Conservation (phyloP, 2,329 filamentous ascomycete species). For the Penicillium sp. region DNA sequence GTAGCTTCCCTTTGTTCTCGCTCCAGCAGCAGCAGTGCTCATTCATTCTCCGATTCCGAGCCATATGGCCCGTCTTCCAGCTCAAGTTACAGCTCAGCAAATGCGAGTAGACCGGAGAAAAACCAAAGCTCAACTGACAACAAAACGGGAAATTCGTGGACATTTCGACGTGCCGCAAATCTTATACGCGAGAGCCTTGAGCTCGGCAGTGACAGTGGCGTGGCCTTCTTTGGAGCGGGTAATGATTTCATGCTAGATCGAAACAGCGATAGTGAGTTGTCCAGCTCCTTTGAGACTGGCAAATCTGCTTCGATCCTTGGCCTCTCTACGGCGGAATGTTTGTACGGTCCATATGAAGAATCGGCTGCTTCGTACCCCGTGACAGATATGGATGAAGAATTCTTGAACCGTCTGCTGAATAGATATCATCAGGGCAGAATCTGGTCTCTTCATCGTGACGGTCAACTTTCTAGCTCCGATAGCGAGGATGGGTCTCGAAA, state of each 20-base stretch:
- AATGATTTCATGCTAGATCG: constrained; percentile 2
- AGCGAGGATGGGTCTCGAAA: constrained; percentile 39
- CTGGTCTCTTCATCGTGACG: constrained; percentile 18
- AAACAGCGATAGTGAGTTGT: constrained; percentile 2
- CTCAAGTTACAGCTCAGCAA: constrained; percentile 11
- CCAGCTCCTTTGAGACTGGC: not conserved
- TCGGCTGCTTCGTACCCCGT: constrained; percentile 3
- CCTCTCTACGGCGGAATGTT: constrained; percentile 8
- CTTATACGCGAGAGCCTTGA: constrained; percentile 20
- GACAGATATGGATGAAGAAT: constrained; percentile 9
- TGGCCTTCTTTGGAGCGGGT: constrained; percentile 10
- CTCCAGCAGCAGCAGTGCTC: constrained; percentile 19
- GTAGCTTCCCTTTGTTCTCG: constrained; percentile 20
- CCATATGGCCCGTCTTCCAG: constrained; percentile 18
- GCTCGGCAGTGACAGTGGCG: constrained; percentile 11
- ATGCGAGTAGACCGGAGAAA: constrained; percentile 11
- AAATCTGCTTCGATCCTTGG: constrained; percentile 10
- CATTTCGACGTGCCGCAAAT: constrained; percentile 21
- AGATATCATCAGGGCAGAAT: constrained; percentile 16
- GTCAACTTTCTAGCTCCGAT: constrained; percentile 14
- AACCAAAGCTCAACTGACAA: not conserved
- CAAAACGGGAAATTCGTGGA: constrained; percentile 12
- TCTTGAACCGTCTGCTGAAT: constrained; percentile 8
- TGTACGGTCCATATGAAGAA: not conserved
- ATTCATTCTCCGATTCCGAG: constrained; percentile 25